Evolutionary conservation across 192 early-diverging fungal species (phyloP), one percentile per base, ranked within the genome.

Genomic region (Chytriomyces sp.): DNA sequence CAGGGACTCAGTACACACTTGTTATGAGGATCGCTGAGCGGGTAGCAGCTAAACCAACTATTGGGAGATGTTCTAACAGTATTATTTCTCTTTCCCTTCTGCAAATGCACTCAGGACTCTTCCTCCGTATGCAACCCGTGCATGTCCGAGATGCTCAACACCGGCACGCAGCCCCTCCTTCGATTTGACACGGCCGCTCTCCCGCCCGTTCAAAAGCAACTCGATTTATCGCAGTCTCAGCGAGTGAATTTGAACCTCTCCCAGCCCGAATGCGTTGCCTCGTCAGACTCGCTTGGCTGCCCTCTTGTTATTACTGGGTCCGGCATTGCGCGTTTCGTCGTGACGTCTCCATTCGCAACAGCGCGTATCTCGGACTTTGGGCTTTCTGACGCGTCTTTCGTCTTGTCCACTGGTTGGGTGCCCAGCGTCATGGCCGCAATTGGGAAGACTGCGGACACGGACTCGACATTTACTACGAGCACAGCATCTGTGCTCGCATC

Each of bases 321-420:
- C 3, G 35, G 35, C 35, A 35, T 35, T 35, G 35, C 53, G 13
- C 53, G 53, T 57, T n/a, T 57, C 16, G 0, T 57, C 16, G 16
- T 57, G 53, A 13, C 53, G 2, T 57, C 53, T 13, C 16, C 53
- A n/a, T 57, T 20, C 13, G 20, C 53, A 57, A 57, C 16, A 57
- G 20, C 53, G 13, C 16, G 13, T 57, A 57, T 57, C 13, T 57
- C 53, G 53, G 16, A 45, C 24, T 35, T 16, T 47, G 60, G 11
- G 16, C 44, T 73, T 7, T 53, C 44, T 63, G 23, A 13, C 20
- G 50, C 18, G 16, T 18, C 50, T 10, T 70, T 70, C 45, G 10
- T 11, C 13, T 50, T 70, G 28, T 23, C 16, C 13, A 60, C 57
- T 50, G 69, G 69, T 23, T 70, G 69, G 69, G 69, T 70, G 18